Conservation (phyloP, 768 basidiomycete genomes). For the Collybia mongolica region DNA sequence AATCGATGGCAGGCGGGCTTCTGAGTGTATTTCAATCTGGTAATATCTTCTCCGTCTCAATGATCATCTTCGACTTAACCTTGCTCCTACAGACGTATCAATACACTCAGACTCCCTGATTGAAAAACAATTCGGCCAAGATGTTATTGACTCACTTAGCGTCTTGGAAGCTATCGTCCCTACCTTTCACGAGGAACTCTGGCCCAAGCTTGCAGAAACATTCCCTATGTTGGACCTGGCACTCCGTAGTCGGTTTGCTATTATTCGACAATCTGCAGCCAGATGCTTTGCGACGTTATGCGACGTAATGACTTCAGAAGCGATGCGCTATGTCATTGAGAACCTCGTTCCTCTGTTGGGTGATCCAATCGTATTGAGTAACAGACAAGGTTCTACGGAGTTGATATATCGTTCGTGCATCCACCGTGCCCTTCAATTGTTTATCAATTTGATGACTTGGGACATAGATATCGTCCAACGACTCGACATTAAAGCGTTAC, state of each 20-base stretch:
- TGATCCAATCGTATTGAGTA: conserved; percentile 69
- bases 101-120: conserved; percentile 63
- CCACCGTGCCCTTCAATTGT: background rate
- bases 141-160: conserved; percentile 90
- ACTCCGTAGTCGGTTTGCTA: conserved; percentile 83
- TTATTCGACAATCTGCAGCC: conserved; percentile 87
- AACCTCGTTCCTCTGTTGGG: conserved; percentile 77
- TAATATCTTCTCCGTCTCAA: conserved; percentile 30
- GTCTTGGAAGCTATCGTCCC: conserved; percentile 83
- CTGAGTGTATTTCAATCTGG: conserved; percentile 65
- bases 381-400: conserved; percentile 90
- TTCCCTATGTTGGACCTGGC: conserved; percentile 78
- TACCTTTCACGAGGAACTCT: conserved; percentile 67
- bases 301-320: conserved; percentile 78
- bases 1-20: conserved; percentile 82
- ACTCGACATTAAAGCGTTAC: conserved; percentile 91
- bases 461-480: conserved; percentile 82
- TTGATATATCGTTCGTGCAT: conserved; percentile 81
- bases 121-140: conserved; percentile 77
- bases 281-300: conserved; percentile 87
- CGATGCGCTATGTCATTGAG: conserved; percentile 90
- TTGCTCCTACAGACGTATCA: conserved; percentile 41
- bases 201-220: conserved; percentile 64
- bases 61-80: background rate
- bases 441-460: conserved; percentile 11